These are phyloP conservation scores for Epichloe gansuensis DNA, from an alignment of 2,329 filamentous ascomycete species.

Conservation along the genomic window DNA sequence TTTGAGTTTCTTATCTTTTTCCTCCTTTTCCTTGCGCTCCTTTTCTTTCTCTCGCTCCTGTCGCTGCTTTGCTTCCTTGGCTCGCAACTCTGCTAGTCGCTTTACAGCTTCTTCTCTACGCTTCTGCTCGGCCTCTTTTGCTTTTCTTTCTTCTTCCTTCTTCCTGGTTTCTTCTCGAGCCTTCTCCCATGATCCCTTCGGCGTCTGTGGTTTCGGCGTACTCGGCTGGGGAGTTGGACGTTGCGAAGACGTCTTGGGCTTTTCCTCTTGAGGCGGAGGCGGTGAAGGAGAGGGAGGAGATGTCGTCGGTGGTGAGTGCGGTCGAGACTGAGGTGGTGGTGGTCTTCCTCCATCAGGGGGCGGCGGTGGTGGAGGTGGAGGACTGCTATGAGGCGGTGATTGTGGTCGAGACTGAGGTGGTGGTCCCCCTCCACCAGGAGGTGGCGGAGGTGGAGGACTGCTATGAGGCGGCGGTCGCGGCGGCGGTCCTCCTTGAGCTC, in stretches of 20 bases:
- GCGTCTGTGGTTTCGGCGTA: conserved; percentile 10
- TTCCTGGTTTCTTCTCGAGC: conserved; percentile 53
- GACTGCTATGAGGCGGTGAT: background rate
- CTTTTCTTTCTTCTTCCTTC: conserved; percentile 50
- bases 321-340: background rate
- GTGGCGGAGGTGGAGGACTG: conserved; percentile 4
- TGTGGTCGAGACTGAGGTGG: conserved; percentile 6
- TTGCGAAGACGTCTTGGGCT: conserved; percentile 9
- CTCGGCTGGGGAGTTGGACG: conserved; percentile 13
- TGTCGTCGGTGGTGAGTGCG: background rate
- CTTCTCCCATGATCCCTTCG: conserved; percentile 50
- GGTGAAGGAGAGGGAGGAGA: background rate
- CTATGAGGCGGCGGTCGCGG: conserved; percentile 20
- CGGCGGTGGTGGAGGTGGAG: conserved; percentile 1
- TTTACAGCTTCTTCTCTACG: conserved; percentile 42
- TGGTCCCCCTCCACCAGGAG: conserved; percentile 1
- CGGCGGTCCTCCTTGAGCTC: conserved; percentile 12
- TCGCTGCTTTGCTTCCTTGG: conserved; percentile 39
- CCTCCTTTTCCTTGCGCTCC: conserved; percentile 25
- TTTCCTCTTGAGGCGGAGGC: conserved; percentile 8
- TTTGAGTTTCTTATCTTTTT: conserved; percentile 21
- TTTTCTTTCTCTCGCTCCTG: conserved; percentile 28
- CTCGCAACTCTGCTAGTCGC: conserved; percentile 39
- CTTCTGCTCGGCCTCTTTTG: conserved; percentile 47
- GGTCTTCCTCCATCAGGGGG: background rate